Percentiles rank a stretch among this genome's conserved stretches.
Evolutionary conservation across 768 basidiomycete genomes (phyloP).

Genomic region (Leucosporidium yakuticum): DNA sequence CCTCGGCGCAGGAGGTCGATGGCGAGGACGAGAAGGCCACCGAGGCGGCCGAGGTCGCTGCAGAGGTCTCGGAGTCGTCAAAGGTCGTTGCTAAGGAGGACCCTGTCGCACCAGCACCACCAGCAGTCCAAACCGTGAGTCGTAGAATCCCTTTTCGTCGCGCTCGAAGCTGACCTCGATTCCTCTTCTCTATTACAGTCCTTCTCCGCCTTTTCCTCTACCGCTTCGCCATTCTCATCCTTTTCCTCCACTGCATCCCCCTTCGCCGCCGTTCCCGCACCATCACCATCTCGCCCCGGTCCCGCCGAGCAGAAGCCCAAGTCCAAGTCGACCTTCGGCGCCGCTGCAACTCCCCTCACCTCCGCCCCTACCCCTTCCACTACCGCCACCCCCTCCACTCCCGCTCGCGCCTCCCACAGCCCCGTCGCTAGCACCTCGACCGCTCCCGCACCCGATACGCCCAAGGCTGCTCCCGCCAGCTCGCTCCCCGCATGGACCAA

Average conservation of each 20-base stretch:
- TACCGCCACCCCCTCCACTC: background rate
- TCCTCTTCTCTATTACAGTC: background rate
- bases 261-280: conserved; percentile 13
- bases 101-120: background rate
- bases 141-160: too few relatives aligned
- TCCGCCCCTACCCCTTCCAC: background rate
- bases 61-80: conserved; percentile 24
- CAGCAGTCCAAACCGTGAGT: background rate
- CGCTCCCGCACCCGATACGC: background rate
- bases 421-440: conserved; percentile 3
- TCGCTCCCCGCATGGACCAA: background rate
- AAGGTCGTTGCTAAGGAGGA: conserved; percentile 3
- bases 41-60: conserved; percentile 3
- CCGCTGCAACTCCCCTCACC: conserved; percentile 5
- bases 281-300: background rate
- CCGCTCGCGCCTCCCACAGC: background rate
- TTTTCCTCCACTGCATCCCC: conserved; percentile 24
- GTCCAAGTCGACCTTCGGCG: conserved; percentile 16
- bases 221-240: conserved; percentile 24
- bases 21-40: conserved; percentile 7
- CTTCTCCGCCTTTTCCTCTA: conserved; percentile 10
- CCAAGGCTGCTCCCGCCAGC: background rate
- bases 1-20: conserved; percentile 8
- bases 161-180: background rate
- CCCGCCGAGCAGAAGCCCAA: conserved; percentile 30